A percentile compares a stretch with the other conserved stretches of the same genome.
Evolutionary conservation across 2,329 filamentous ascomycete genomes (phyloP).

Genomic region (Catunica adiposa): DNA sequence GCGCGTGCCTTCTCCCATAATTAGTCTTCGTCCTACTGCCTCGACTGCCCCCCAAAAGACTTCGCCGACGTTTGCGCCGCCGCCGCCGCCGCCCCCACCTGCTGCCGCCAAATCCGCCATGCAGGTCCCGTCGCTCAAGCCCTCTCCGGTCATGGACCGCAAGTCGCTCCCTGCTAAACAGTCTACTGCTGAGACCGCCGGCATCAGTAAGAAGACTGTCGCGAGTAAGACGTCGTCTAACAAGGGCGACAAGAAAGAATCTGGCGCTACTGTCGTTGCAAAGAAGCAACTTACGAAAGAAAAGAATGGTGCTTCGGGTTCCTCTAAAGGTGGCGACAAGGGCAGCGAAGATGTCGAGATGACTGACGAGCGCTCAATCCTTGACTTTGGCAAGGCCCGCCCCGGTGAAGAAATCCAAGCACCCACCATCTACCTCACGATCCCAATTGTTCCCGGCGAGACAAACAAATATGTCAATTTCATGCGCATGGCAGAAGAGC

Average conservation of each 20-base stretch:
- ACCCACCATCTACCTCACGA: slow-evolving; percentile 69
- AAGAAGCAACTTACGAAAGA: slow-evolving; percentile 15
- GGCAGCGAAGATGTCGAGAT: slow-evolving; percentile 32
- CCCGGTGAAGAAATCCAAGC: slow-evolving; percentile 42
- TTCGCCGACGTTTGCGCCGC: background rate
- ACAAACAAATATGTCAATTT: slow-evolving; percentile 92
- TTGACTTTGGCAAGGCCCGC: slow-evolving; percentile 43
- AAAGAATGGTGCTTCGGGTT: slow-evolving; percentile 25
- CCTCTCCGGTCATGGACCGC: slow-evolving; percentile 13
- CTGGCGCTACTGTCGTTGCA: slow-evolving; percentile 21
- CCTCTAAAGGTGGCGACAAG: slow-evolving; percentile 35
- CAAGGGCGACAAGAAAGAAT: slow-evolving; percentile 33
- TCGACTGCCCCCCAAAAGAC: background rate
- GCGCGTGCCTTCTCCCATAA: background rate
- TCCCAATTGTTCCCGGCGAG: slow-evolving; percentile 57
- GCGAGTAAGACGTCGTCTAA: slow-evolving; percentile 19
- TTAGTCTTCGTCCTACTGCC: slow-evolving; percentile 1
- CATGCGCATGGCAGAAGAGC: slow-evolving; percentile 79
- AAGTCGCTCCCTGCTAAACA: slow-evolving; percentile 10
- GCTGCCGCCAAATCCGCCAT: slow-evolving; percentile 4
- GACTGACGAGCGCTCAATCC: slow-evolving; percentile 33
- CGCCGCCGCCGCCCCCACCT: background rate
- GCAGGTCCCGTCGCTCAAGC: slow-evolving; percentile 12
- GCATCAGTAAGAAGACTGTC: slow-evolving; percentile 9
- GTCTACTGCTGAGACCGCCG: background rate